Evolutionary conservation across 331 rosid species (phyloP).

Genomic region (Rhamnella rubrinervis): DNA sequence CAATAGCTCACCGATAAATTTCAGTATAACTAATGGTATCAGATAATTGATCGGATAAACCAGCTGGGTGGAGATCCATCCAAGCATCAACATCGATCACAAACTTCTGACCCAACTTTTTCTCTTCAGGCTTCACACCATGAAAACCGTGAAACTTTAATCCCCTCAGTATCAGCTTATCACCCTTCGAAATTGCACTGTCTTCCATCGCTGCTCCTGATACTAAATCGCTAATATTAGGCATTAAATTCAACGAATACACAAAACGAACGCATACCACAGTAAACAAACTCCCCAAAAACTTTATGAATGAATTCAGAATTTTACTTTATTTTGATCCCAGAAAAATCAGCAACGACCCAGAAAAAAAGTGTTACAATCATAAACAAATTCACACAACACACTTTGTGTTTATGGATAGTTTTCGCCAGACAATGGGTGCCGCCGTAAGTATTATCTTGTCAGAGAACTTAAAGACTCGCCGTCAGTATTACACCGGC

Average conservation of each 20-base stretch:
- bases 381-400: no score
- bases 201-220: constrained; percentile 43
- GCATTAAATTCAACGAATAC: not conserved
- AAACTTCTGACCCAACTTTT: constrained; percentile 73
- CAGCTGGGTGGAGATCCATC: constrained; percentile 85
- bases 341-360: no score
- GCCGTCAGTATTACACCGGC: no score
- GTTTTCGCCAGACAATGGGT: no score
- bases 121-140: constrained; percentile 73
- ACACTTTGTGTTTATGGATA: no score
- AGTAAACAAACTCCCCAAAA: no score
- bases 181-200: constrained; percentile 43
- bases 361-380: no score
- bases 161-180: constrained; percentile 77
- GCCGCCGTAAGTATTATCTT: no score
- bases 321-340: no score
- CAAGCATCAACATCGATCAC: constrained; percentile 83
- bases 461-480: no score
- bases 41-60: constrained; percentile 58
- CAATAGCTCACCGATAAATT: constrained; percentile 55
- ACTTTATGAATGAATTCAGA: no score
- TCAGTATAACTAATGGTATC: constrained; percentile 65
- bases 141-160: constrained; percentile 79
- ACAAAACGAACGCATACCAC: no score
- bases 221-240: constrained; percentile 1